A percentile compares a stretch with the other conserved stretches of the same genome.
These are phyloP conservation scores for Ascomycota sp. DNA, from an alignment of 2,329 filamentous ascomycete genomes.

Conservation along the genomic window DNA sequence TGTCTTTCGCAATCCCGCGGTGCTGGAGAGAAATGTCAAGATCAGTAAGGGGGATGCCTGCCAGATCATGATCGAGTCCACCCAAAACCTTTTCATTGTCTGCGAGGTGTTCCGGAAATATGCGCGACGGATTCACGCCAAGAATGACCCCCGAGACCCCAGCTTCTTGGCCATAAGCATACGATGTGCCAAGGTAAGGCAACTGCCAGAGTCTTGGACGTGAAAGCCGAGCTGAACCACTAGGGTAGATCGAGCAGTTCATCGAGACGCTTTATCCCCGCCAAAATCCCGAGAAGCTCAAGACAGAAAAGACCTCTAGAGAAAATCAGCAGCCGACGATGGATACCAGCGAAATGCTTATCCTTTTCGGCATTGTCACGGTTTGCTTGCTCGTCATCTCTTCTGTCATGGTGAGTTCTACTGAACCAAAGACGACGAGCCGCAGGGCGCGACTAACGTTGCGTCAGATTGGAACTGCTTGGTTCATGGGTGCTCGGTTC, in stretches of 20 bases:
- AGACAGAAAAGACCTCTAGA: conserved; percentile 16
- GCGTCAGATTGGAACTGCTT: conserved; percentile 52
- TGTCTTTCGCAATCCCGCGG: conserved; percentile 71
- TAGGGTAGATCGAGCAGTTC: conserved; percentile 63
- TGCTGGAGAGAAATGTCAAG: conserved; percentile 79
- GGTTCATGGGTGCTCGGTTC: conserved; percentile 61
- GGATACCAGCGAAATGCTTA: conserved; percentile 35
- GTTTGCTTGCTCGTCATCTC: conserved; percentile 50
- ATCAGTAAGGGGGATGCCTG: conserved; percentile 92
- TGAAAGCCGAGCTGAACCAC: neutral
- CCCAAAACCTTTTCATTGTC: conserved; percentile 64
- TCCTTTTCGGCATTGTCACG: conserved; percentile 45
- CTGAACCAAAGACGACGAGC: too few species aligned
- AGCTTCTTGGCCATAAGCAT: conserved; percentile 83
- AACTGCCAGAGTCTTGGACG: neutral
- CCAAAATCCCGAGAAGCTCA: conserved; percentile 44
- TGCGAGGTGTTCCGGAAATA: conserved; percentile 67
- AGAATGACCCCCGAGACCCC: conserved; percentile 83
- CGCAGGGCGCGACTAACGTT: neutral
- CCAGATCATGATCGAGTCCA: conserved; percentile 73
- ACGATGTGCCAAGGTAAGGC: conserved; percentile 55
- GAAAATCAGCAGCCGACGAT: conserved; percentile 20
- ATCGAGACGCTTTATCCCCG: conserved; percentile 83
- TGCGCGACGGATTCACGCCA: conserved; percentile 62
- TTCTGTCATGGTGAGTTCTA: conserved; percentile 43